Evolutionary conservation across 2,329 filamentous ascomycete species (phyloP).

Genomic region (Taxawa tesnikishii): DNA sequence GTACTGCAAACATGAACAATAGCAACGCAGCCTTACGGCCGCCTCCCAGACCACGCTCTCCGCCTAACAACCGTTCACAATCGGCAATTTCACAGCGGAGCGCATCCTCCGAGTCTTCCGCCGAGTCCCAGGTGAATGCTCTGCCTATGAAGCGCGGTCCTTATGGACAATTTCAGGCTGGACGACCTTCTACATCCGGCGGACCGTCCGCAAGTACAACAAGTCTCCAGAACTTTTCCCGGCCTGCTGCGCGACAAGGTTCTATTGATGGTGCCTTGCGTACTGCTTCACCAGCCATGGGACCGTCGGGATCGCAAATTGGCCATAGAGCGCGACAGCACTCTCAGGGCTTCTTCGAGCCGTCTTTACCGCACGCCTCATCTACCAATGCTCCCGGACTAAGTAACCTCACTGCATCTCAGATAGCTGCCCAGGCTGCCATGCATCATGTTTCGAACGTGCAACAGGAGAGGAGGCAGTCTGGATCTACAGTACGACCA

Average conservation of each 20-base stretch:
- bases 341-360: conserved; percentile 66
- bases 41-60: conserved; percentile 18
- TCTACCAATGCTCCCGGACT: conserved; percentile 31
- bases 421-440: conserved; percentile 69
- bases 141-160: conserved; percentile 21
- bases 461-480: conserved; percentile 47
- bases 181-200: conserved; percentile 20
- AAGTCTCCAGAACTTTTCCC: conserved; percentile 21
- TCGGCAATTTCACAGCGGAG: conserved; percentile 21
- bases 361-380: conserved; percentile 45
- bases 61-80: conserved; percentile 14
- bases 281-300: conserved; percentile 16
- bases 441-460: conserved; percentile 37
- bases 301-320: conserved; percentile 16
- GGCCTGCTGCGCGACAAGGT: conserved; percentile 15
- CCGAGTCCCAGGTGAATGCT: conserved; percentile 26
- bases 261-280: conserved; percentile 20
- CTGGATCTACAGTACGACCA: conserved; percentile 62
- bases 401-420: conserved; percentile 49
- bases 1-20: conserved; percentile 12
- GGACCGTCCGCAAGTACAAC: conserved; percentile 19
- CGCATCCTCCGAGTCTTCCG: conserved; percentile 22
- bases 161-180: conserved; percentile 13
- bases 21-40: conserved; percentile 16
- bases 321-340: conserved; percentile 54